These are phyloP conservation scores for Lepidium aucheri DNA, from an alignment of 345 rosid species.

Conservation along the genomic window DNA sequence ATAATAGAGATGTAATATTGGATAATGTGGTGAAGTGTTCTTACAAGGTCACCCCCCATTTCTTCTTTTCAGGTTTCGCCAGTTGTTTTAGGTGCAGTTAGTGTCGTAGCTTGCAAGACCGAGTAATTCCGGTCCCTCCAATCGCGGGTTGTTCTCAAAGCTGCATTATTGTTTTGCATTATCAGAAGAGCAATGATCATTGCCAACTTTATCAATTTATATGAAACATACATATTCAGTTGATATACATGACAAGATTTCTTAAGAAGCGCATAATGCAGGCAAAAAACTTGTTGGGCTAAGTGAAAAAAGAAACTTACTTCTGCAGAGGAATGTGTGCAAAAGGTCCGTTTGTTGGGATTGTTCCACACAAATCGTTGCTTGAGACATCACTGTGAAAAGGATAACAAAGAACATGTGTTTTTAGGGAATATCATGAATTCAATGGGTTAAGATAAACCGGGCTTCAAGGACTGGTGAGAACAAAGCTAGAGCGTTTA, in stretches of 20 bases:
- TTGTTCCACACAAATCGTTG: constrained; percentile 93
- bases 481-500: background rate
- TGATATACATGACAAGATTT: background rate
- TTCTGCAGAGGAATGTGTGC: constrained; percentile 75
- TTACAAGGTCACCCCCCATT: constrained; percentile 27
- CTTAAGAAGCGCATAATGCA: background rate
- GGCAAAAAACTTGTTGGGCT: background rate
- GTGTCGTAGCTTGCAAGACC: constrained; percentile 91
- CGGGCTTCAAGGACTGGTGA: background rate
- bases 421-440: background rate
- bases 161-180: constrained; percentile 26
- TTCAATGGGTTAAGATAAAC: background rate
- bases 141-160: constrained; percentile 81
- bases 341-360: constrained; percentile 87
- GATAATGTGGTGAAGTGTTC: constrained; percentile 28
- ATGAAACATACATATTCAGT: background rate
- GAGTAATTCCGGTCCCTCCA: constrained; percentile 88
- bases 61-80: constrained; percentile 1
- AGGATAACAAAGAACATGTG: constrained; percentile 4
- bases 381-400: constrained; percentile 68
- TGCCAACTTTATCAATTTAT: background rate
- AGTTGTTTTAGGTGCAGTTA: constrained; percentile 51
- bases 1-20: constrained; percentile 9
- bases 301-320: constrained; percentile 35
- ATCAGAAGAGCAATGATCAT: background rate